These are phyloP conservation scores for Noccaea caerulescens DNA, from an alignment of 345 rosid genomes.

Conservation along the genomic window DNA sequence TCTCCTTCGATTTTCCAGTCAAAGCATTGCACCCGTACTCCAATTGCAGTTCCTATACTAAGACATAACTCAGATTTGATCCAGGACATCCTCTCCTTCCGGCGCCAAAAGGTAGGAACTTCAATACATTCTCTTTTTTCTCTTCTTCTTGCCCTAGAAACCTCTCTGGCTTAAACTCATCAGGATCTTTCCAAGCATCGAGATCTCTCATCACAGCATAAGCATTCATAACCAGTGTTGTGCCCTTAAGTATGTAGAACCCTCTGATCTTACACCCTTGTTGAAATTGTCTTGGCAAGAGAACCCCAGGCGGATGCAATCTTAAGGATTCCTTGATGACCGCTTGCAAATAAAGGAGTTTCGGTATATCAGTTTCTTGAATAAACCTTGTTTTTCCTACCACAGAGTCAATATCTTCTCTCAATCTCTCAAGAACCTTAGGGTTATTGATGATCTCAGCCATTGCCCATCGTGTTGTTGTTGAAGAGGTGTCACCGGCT, in stretches of 20 bases:
- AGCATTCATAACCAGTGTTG: not conserved
- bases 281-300: not conserved
- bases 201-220: constrained; percentile 17
- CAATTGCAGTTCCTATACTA: constrained; percentile 13
- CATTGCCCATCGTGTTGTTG: constrained; percentile 4
- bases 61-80: not conserved
- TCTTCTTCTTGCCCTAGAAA: not conserved
- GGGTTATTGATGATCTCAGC: constrained; percentile 22
- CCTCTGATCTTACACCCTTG: constrained; percentile 1
- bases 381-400: constrained; percentile 28
- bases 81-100: constrained; percentile 44
- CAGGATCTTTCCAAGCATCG: constrained; percentile 16
- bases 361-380: constrained; percentile 18
- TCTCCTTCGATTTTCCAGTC: constrained; percentile 32
- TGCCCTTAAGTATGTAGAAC: constrained; percentile 13
- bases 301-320: constrained; percentile 1
- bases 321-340: constrained; percentile 35
- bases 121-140: constrained; percentile 15
- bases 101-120: constrained; percentile 26
- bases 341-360: constrained; percentile 30
- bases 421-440: not conserved
- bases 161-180: constrained; percentile 26
- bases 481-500: constrained; percentile 34
- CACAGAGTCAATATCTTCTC: constrained; percentile 35
- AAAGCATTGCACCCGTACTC: constrained; percentile 35